phyloP scores from a whole-genome alignment of 768 basidiomycete species.

The Suillus brevipes region DNA sequence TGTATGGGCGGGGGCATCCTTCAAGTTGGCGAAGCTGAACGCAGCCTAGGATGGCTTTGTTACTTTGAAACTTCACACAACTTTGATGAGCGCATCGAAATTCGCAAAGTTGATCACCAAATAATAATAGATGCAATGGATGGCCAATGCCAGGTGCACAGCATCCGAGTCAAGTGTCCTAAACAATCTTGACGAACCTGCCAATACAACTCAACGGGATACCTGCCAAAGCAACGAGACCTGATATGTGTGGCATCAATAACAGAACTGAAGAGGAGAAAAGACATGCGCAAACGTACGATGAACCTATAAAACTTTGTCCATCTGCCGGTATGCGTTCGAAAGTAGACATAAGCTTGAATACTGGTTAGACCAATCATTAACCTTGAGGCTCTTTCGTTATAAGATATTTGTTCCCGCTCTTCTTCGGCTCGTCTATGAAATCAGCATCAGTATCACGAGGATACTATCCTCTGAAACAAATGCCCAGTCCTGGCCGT shows the following conservation, averaged over 20 bases:
- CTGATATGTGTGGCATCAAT: conserved; percentile 2
- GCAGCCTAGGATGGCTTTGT: too few species aligned
- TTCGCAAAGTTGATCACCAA: conserved; percentile 36
- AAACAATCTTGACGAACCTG: not conserved
- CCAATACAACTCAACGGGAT: not conserved
- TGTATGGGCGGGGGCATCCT: too few species aligned
- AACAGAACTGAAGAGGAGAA: not conserved
- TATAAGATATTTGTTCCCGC: conserved; percentile 57
- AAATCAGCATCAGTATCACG: conserved; percentile 52
- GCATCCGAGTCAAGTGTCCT: conserved; percentile 42
- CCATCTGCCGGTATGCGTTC: not conserved
- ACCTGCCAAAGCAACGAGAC: conserved; percentile 13
- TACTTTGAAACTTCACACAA: conserved; percentile 27
- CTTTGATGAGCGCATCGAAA: conserved; percentile 22
- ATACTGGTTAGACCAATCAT: conserved; percentile 44
- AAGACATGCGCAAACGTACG: not conserved
- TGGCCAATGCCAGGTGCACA: conserved; percentile 34
- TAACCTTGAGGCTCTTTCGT: conserved; percentile 80
- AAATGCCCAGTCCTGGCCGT: conserved; percentile 78
- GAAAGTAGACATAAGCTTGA: conserved; percentile 8
- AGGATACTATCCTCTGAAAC: conserved; percentile 92
- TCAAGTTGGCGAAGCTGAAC: too few species aligned
- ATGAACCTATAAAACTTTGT: not conserved
- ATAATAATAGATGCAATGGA: conserved; percentile 39
- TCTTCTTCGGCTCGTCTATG: conserved; percentile 38